Percentiles rank a stretch among this genome's conserved stretches.
phyloP scores from a whole-genome alignment of 169 alveolate genomes.

The Pseudocohnilembus persalinus region DNA sequence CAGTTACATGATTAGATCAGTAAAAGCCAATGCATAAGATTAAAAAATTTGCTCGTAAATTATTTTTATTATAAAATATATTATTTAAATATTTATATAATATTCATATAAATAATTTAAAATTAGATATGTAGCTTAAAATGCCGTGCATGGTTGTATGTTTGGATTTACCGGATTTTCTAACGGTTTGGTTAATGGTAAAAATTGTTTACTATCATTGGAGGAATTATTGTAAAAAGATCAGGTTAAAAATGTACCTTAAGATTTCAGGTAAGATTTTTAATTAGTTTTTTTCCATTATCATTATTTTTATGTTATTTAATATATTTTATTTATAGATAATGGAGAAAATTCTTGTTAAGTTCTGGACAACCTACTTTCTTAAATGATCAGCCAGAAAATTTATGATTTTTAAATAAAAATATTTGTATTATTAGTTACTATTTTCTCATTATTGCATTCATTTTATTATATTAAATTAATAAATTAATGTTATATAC shows the following conservation, averaged over 20 bases:
- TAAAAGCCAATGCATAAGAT: slow-evolving; percentile 85
- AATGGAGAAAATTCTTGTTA: neutral
- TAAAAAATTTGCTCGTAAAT: slow-evolving; percentile 70
- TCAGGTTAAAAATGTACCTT: neutral
- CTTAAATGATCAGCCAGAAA: neutral
- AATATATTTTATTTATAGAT: neutral
- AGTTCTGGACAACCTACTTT: neutral
- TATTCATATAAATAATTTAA: neutral
- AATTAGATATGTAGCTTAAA: slow-evolving; percentile 69
- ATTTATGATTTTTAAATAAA: no score
- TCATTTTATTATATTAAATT: no score
- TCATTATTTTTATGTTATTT: neutral
- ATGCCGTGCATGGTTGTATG: slow-evolving; percentile 88
- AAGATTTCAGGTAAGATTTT: neutral
- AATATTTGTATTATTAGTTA: no score
- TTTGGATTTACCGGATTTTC: slow-evolving; percentile 87
- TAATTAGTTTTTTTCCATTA: neutral
- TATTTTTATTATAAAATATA: neutral
- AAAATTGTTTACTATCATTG: neutral
- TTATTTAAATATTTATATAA: no score
- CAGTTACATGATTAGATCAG: slow-evolving; percentile 86
- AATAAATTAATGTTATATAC: no score
- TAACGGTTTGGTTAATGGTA: slow-evolving; percentile 74
- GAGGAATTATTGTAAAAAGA: neutral
- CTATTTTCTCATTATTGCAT: no score